phyloP scores from a whole-genome alignment of 2,329 filamentous ascomycete genomes.

The Alternaria burnsii region DNA sequence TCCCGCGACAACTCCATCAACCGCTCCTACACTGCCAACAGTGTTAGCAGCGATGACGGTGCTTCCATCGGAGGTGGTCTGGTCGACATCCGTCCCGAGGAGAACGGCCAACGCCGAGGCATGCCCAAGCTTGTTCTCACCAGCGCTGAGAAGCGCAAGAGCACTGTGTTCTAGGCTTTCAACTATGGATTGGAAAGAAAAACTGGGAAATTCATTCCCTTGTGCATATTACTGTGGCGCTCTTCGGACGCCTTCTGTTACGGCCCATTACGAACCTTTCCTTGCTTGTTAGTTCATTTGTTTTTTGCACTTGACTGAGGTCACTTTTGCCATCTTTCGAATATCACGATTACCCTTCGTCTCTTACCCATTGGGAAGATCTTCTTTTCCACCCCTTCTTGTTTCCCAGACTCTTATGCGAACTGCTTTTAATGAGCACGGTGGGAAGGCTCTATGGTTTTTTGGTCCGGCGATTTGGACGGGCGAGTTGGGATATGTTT shows the following conservation, averaged over 20 bases:
- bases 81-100: slow-evolving; percentile 59
- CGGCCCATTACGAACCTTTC: slow-evolving; percentile 51
- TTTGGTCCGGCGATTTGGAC: slow-evolving; percentile 26
- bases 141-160: slow-evolving; percentile 90
- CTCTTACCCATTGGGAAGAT: slow-evolving; percentile 33
- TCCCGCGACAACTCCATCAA: slow-evolving; percentile 47
- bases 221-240: slow-evolving; percentile 50
- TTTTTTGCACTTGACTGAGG: slow-evolving; percentile 35
- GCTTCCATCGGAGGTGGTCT: slow-evolving; percentile 64
- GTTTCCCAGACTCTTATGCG: slow-evolving; percentile 37
- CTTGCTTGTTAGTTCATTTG: slow-evolving; percentile 37
- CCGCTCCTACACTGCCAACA: slow-evolving; percentile 66
- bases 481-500: slow-evolving; percentile 22
- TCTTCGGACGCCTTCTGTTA: slow-evolving; percentile 38
- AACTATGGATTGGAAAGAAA: slow-evolving; percentile 23
- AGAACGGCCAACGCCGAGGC: slow-evolving; percentile 73
- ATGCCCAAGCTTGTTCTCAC: slow-evolving; percentile 87
- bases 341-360: slow-evolving; percentile 44
- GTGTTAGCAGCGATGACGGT: slow-evolving; percentile 70
- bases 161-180: slow-evolving; percentile 63
- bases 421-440: slow-evolving; percentile 49
- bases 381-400: slow-evolving; percentile 36
- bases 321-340: slow-evolving; percentile 30
- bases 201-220: slow-evolving; percentile 29
- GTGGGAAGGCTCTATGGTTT: slow-evolving; percentile 30